Evolutionary conservation across 169 alveolate species (phyloP).

Genomic region (Plasmodium reichenowi): DNA sequence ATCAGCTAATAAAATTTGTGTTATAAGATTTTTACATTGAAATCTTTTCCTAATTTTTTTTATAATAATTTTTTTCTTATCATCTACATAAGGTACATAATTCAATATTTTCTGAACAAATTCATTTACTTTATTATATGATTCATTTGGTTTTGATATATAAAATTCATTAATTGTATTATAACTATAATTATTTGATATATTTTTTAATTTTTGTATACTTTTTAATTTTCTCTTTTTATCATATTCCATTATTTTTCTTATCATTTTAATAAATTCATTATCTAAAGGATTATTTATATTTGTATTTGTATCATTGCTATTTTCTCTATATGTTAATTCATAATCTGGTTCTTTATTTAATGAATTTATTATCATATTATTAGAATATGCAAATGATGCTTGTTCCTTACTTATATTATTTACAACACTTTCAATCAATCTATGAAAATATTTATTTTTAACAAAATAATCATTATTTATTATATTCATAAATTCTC

Average conservation of each 20-base stretch:
- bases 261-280: constrained; percentile 47
- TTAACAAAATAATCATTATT: constrained; percentile 29
- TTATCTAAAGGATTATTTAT: constrained; percentile 43
- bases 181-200: not conserved
- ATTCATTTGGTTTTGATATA: constrained; percentile 49
- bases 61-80: constrained; percentile 46
- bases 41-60: constrained; percentile 32
- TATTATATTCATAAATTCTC: constrained; percentile 39
- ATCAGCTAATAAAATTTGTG: constrained; percentile 70
- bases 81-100: constrained; percentile 76
- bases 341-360: constrained; percentile 13
- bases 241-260: constrained; percentile 70
- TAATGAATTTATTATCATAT: constrained; percentile 38
- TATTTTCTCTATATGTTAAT: not conserved
- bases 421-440: constrained; percentile 19
- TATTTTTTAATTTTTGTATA: constrained; percentile 26
- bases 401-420: too few species aligned
- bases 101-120: constrained; percentile 56
- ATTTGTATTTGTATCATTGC: not conserved
- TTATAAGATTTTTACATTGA: constrained; percentile 39
- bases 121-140: constrained; percentile 56
- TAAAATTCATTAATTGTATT: constrained; percentile 35
- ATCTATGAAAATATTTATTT: constrained; percentile 38
- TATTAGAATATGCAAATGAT: not conserved
- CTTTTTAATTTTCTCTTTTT: constrained; percentile 46